Evolutionary conservation across 192 early-diverging fungal genomes (phyloP).

Genomic region (Gorgonomyces haynaldii): DNA sequence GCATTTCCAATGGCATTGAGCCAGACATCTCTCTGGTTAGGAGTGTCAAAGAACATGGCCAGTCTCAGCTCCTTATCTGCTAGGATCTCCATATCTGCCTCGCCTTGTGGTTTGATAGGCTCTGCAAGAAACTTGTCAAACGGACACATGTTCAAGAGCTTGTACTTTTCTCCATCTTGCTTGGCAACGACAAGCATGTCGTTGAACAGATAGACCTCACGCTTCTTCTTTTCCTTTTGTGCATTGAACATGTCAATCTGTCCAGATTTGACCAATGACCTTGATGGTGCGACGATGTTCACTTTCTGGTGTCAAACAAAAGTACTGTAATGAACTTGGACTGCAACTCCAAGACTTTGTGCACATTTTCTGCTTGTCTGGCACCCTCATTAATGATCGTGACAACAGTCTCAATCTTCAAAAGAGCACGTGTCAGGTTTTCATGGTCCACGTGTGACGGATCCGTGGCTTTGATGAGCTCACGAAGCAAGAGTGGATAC

Average conservation of each 20-base stretch:
- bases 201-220: conserved; percentile 45
- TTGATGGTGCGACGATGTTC: conserved; percentile 35
- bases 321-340: conserved; percentile 28
- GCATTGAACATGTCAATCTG: conserved; percentile 23
- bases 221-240: conserved; percentile 21
- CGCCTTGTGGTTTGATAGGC: conserved; percentile 15
- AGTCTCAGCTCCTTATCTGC: conserved; percentile 22
- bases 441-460: conserved; percentile 29
- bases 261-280: conserved; percentile 26
- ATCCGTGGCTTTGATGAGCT: conserved; percentile 37
- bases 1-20: conserved; percentile 27
- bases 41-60: conserved; percentile 12
- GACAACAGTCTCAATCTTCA: conserved; percentile 43
- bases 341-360: conserved; percentile 43
- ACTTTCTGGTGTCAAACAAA: conserved; percentile 21
- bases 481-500: conserved; percentile 44
- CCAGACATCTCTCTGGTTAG: conserved; percentile 20
- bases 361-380: conserved; percentile 35
- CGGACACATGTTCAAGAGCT: conserved; percentile 34
- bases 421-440: conserved; percentile 27
- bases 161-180: conserved; percentile 30
- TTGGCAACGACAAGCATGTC: conserved; percentile 45
- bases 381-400: conserved; percentile 45
- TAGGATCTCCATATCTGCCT: conserved; percentile 22
- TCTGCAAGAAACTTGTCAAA: conserved; percentile 43